Evolutionary conservation across 2,329 filamentous ascomycete species (phyloP).

Genomic region (Zymoseptoria brevis): DNA sequence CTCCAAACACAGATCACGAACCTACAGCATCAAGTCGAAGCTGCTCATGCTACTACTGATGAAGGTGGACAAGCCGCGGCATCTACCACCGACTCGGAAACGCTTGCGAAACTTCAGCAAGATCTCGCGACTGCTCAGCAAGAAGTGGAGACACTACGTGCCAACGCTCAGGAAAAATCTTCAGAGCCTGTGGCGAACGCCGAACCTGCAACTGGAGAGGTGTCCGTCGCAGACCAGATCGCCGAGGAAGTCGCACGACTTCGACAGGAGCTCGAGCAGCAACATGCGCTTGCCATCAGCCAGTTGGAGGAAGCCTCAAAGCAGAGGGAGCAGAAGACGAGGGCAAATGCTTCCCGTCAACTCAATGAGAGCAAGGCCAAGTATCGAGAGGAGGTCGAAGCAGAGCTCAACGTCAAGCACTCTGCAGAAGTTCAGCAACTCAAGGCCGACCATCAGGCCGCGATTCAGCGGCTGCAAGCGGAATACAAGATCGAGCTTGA

Average conservation of each 20-base stretch:
- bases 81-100: constrained; percentile 15
- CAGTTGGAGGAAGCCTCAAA: constrained; percentile 44
- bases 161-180: constrained; percentile 24
- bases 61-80: neutral
- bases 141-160: constrained; percentile 39
- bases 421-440: constrained; percentile 44
- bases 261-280: constrained; percentile 31
- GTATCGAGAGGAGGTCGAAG: constrained; percentile 30
- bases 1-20: constrained; percentile 52
- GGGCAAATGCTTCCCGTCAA: constrained; percentile 59
- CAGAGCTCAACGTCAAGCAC: constrained; percentile 34
- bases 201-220: constrained; percentile 18
- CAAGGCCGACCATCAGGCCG: constrained; percentile 39
- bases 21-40: constrained; percentile 33
- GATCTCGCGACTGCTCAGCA: constrained; percentile 39
- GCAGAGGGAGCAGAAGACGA: constrained; percentile 61
- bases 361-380: constrained; percentile 43
- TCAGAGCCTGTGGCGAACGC: constrained; percentile 12
- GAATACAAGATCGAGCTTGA: constrained; percentile 33
- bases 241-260: constrained; percentile 35
- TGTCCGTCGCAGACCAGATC: constrained; percentile 43
- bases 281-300: constrained; percentile 31
- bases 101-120: constrained; percentile 31
- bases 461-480: constrained; percentile 33
- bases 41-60: constrained; percentile 13